Percentiles rank a stretch among this genome's conserved stretches.
These are phyloP conservation scores for Puccinia sorghi DNA, from an alignment of 1,284 basidiomycete species.

Conservation along the genomic window DNA sequence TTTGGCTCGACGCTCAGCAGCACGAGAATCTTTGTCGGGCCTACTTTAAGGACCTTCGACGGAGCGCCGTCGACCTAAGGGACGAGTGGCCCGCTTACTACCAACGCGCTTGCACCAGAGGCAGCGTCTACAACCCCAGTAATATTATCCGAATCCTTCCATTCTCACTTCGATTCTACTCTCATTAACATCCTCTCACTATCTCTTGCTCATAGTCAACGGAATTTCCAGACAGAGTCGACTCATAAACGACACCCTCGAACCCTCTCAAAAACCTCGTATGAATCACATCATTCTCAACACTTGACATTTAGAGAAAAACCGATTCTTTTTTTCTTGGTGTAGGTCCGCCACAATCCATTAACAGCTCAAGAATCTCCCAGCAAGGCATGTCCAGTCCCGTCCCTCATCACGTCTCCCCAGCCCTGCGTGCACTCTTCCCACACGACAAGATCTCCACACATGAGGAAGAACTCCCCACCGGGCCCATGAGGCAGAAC, in stretches of 20 bases:
- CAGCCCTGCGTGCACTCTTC: conserved; percentile 39
- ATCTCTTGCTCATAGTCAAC: conserved; percentile 24
- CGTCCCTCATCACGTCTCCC: conserved; percentile 18
- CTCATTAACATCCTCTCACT: neutral
- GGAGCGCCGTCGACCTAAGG: conserved; percentile 54
- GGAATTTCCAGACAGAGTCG: conserved; percentile 34
- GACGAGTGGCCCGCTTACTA: conserved; percentile 57
- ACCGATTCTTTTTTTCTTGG: neutral
- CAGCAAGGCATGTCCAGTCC: conserved; percentile 5
- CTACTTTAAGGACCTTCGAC: conserved; percentile 57
- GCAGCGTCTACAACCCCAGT: conserved; percentile 56
- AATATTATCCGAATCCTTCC: neutral
- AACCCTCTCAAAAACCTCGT: conserved; percentile 6
- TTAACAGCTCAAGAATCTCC: conserved; percentile 1
- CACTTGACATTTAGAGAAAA: too few relatives aligned
- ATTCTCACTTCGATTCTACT: neutral
- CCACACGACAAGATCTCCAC: conserved; percentile 20
- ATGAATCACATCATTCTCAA: too few relatives aligned
- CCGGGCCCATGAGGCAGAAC: neutral
- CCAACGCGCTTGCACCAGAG: conserved; percentile 54
- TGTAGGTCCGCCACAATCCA: neutral
- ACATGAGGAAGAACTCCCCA: neutral
- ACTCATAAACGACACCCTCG: conserved; percentile 20
- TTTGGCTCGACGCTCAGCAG: conserved; percentile 98
- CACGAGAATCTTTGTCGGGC: conserved; percentile 83